These are phyloP conservation scores for Aspergillus fructus DNA, from an alignment of 2,329 filamentous ascomycete genomes.

Conservation along the genomic window DNA sequence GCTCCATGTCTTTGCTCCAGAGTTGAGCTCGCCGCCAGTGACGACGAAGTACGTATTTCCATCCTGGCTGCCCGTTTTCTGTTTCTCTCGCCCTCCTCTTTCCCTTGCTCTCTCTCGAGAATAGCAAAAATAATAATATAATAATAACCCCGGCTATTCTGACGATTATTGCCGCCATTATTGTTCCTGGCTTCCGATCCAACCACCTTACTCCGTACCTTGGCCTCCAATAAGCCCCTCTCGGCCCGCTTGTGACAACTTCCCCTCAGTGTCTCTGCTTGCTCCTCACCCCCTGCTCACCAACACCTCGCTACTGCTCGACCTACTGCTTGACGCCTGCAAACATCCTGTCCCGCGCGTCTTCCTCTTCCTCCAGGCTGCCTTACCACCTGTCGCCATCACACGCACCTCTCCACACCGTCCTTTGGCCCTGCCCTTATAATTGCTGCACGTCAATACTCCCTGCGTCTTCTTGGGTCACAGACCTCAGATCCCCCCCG, in stretches of 20 bases:
- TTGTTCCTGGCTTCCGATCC: slow-evolving; percentile 11
- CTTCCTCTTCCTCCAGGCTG: background rate
- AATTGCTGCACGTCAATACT: slow-evolving; percentile 3
- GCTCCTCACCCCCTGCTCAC: slow-evolving; percentile 2
- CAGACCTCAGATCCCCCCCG: slow-evolving; percentile 15
- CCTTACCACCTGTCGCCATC: slow-evolving; percentile 7
- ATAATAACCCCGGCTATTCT: background rate
- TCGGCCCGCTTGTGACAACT: slow-evolving; percentile 21
- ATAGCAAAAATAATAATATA: background rate
- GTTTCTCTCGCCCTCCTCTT: background rate
- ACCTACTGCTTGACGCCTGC: slow-evolving; percentile 25
- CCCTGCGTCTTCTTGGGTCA: slow-evolving; percentile 9
- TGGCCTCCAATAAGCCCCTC: slow-evolving; percentile 20
- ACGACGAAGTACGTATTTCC: slow-evolving; percentile 3
- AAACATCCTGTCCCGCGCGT: slow-evolving; percentile 25
- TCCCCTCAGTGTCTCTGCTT: background rate
- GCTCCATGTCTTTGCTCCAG: background rate
- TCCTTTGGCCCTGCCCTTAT: background rate
- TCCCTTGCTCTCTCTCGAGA: slow-evolving; percentile 3
- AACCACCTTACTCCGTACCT: slow-evolving; percentile 8
- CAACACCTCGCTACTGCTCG: background rate
- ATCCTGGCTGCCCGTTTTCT: slow-evolving; percentile 3
- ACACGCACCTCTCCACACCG: background rate
- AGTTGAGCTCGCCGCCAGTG: slow-evolving; percentile 9
- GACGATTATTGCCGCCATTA: slow-evolving; percentile 8